Conservation (phyloP, 139 green algal genomes). For the Chlorella ohadii region DNA sequence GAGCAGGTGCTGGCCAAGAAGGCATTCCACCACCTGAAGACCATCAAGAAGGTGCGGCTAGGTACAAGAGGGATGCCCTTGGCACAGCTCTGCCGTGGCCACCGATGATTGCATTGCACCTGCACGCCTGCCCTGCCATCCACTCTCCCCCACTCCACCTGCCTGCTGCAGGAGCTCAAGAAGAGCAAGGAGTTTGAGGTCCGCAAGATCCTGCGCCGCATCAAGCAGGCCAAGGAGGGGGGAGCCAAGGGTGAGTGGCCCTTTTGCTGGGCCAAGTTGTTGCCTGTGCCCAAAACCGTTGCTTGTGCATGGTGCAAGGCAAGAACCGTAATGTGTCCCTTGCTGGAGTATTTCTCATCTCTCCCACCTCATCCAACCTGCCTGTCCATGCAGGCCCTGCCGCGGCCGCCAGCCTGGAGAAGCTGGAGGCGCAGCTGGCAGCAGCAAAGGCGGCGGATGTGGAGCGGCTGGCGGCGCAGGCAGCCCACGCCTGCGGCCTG, state of each 20-base stretch:
- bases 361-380: too few species aligned
- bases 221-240: slow-evolving; percentile 24
- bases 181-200: slow-evolving; percentile 36
- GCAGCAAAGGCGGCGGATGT: slow-evolving; percentile 15
- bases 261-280: background rate
- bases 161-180: slow-evolving; percentile 21
- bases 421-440: slow-evolving; percentile 28
- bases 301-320: background rate
- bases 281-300: too few species aligned
- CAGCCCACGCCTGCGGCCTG: background rate
- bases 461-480: slow-evolving; percentile 15
- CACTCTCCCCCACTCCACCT: background rate
- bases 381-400: background rate
- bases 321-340: too few species aligned
- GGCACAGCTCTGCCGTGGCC: too few species aligned
- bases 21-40: slow-evolving; percentile 28
- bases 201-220: slow-evolving; percentile 33
- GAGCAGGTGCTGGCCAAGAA: slow-evolving; percentile 36
- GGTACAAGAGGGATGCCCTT: too few species aligned
- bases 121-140: background rate
- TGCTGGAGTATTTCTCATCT: too few species aligned
- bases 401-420: background rate
- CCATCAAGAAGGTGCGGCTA: slow-evolving; percentile 19
- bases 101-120: too few species aligned
- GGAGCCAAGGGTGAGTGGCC: background rate